Percentiles rank a stretch among this genome's conserved stretches.
These are phyloP conservation scores for barrel medic (Medicago truncatula) DNA, from an alignment of 306 rosid species.

Conservation along the genomic window DNA sequence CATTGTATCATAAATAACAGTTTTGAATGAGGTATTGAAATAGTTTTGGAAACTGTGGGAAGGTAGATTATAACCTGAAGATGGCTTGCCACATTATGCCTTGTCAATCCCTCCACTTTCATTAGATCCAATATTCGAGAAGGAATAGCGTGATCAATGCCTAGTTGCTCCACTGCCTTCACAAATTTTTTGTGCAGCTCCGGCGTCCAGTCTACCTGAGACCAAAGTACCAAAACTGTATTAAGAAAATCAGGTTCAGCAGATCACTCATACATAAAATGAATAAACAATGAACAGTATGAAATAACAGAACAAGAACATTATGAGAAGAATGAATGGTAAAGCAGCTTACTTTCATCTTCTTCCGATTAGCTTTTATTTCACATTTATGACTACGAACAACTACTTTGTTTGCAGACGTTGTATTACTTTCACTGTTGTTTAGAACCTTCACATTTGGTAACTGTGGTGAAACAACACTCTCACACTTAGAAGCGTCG, in stretches of 20 bases:
- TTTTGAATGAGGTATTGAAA: slow-evolving; percentile 2
- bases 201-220: slow-evolving; percentile 95
- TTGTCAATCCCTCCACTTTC: slow-evolving; percentile 91
- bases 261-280: background rate
- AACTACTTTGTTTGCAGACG: slow-evolving; percentile 49
- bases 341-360: slow-evolving; percentile 71
- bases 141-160: slow-evolving; percentile 96
- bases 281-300: slow-evolving; percentile 12
- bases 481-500: slow-evolving; percentile 53
- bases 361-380: slow-evolving; percentile 66
- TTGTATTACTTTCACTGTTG: slow-evolving; percentile 46
- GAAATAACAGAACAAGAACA: slow-evolving; percentile 24
- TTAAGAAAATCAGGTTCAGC: slow-evolving; percentile 35
- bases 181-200: slow-evolving; percentile 92
- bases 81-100: slow-evolving; percentile 97
- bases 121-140: slow-evolving; percentile 87
- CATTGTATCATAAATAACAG: background rate
- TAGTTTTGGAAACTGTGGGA: slow-evolving; percentile 1
- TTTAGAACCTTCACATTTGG: slow-evolving; percentile 46
- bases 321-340: slow-evolving; percentile 24
- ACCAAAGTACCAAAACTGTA: slow-evolving; percentile 39
- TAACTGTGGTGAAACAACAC: slow-evolving; percentile 40
- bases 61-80: slow-evolving; percentile 71
- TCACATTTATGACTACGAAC: slow-evolving; percentile 44
- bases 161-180: slow-evolving; percentile 89